Evolutionary conservation across 2,329 filamentous ascomycete species (phyloP), one percentile per base, ranked within the genome.

Genomic region (Polytolypa hystricis): DNA sequence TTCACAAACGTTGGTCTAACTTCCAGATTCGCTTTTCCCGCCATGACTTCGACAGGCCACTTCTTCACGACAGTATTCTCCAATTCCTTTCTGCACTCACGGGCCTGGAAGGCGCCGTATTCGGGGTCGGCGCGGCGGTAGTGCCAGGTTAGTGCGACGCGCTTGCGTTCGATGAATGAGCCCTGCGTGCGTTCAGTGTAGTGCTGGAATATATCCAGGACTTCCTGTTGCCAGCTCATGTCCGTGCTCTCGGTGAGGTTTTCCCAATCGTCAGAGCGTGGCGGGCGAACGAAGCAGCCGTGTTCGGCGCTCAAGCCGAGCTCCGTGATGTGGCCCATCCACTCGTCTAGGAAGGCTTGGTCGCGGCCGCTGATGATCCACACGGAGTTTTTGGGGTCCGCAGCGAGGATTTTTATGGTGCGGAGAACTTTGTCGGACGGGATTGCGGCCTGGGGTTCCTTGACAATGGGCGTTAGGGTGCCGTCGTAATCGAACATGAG

Each of bases 401-500:
- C 71, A 0, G 87, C 82, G 28, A 98, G 70, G 8, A 74, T 72
- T 56, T 81, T 84, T 41, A 98, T 69, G 1, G 81, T 87, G 19
- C 79, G 74, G 33, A 93, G 79, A 15, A 95, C 75, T 15, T 79
- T 77, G 48, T 86, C 80, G 1, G 87, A 89, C 0, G 91, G 91
- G 26, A 95, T 79, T 3, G 91, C 91, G 4, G 85, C 79, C 47
- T 81, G 79, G 2, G 91, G 91, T 52, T 96, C 86, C 48, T 82
- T 81, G 38, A 96, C 91, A 50, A 98, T 96, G 0, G 87, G 84
- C 3, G 91, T 96, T 37, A 98, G 72, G 0, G 91, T 98, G 32
- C 91, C 91, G 56, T 98, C 91, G 53, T 98, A 98, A 63, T 98
- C 91, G 55, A 96, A 95, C 84, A 98, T 89, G 67, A 96, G 94